phyloP scores from a whole-genome alignment of 768 basidiomycete species.

The Pulveroboletus ravenelii region DNA sequence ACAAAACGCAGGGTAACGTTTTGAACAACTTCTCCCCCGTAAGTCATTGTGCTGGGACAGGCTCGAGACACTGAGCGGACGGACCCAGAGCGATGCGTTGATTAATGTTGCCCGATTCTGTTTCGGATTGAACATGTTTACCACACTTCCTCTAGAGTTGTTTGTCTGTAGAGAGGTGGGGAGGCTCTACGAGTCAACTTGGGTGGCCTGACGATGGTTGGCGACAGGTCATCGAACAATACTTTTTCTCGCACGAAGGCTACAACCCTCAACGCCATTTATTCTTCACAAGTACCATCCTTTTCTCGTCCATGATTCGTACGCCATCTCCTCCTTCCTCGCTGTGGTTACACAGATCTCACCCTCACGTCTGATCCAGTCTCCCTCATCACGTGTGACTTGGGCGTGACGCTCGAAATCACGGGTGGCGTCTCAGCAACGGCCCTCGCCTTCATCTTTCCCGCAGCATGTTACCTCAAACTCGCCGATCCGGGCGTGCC shows the following conservation, averaged over 20 bases:
- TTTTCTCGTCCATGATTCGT: constrained; percentile 82
- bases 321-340: constrained; percentile 22
- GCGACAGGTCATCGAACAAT: constrained; percentile 85
- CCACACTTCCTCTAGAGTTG: constrained; percentile 90
- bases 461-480: constrained; percentile 81
- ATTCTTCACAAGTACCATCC: constrained; percentile 83
- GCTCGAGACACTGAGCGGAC: constrained; percentile 3
- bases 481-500: constrained; percentile 52
- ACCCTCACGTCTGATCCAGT: constrained; percentile 44
- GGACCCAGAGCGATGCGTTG: constrained; percentile 62
- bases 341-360: not conserved
- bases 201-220: constrained; percentile 1
- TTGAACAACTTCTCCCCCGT: constrained; percentile 90
- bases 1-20: constrained; percentile 93
- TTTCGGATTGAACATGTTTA: constrained; percentile 97
- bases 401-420: constrained; percentile 97
- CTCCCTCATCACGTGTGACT: constrained; percentile 88
- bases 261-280: constrained; percentile 83
- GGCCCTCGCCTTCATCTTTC: constrained; percentile 89
- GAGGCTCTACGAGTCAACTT: constrained; percentile 3
- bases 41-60: constrained; percentile 9
- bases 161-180: constrained; percentile 94
- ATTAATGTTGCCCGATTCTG: constrained; percentile 95
- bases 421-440: constrained; percentile 96
- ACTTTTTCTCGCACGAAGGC: constrained; percentile 84